Conservation (phyloP, 768 basidiomycete species). For the Mycena capillaripes region DNA sequence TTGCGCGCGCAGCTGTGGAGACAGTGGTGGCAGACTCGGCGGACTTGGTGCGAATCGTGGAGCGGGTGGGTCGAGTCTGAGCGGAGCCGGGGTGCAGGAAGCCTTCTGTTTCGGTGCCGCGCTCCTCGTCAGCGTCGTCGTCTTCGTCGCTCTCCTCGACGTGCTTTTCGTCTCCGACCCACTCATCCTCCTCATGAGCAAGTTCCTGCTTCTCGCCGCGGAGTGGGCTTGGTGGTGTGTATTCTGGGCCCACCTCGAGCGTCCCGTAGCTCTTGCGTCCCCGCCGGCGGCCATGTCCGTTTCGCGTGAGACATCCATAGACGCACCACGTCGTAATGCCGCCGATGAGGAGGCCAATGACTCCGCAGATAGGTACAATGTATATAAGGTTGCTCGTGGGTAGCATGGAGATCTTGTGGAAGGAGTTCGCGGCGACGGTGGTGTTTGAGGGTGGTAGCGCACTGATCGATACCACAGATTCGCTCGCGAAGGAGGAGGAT, state of each 20-base stretch:
- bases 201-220: constrained; percentile 26
- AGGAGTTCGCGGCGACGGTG: constrained; percentile 23
- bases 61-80: constrained; percentile 1
- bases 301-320: constrained; percentile 50
- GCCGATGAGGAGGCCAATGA: constrained; percentile 48
- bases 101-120: constrained; percentile 25
- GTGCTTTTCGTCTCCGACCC: constrained; percentile 30
- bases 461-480: constrained; percentile 50
- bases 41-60: constrained; percentile 21
- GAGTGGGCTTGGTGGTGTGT: constrained; percentile 37
- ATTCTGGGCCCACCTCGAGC: constrained; percentile 40
- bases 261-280: constrained; percentile 38
- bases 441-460: constrained; percentile 44
- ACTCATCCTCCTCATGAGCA: constrained; percentile 29
- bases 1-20: constrained; percentile 18
- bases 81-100: constrained; percentile 36
- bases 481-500: constrained; percentile 33
- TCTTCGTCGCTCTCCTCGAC: constrained; percentile 28
- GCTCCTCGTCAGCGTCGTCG: constrained; percentile 19
- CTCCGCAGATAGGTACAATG: constrained; percentile 49
- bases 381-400: constrained; percentile 40
- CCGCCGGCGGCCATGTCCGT: constrained; percentile 27
- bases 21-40: constrained; percentile 1
- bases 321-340: constrained; percentile 50
- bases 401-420: constrained; percentile 38